phyloP scores from a whole-genome alignment of 2,329 filamentous ascomycete genomes.

The Trichoderma citrinoviride region DNA sequence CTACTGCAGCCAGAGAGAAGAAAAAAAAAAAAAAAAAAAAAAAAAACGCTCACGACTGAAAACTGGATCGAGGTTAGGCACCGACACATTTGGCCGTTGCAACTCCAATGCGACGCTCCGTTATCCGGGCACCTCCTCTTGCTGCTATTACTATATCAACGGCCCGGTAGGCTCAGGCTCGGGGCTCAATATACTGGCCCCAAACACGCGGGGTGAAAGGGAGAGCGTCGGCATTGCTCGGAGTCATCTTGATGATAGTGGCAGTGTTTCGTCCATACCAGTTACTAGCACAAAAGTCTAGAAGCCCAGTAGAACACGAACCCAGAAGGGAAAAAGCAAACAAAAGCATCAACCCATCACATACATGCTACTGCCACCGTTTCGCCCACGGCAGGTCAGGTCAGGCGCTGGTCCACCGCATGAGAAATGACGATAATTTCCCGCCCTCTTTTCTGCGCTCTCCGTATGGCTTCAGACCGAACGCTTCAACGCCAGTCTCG shows the following conservation, averaged over 20 bases:
- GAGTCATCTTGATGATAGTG: not conserved
- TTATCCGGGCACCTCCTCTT: not conserved
- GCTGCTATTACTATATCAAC: not conserved
- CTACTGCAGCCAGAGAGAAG: not conserved
- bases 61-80: constrained; percentile 1
- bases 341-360: not conserved
- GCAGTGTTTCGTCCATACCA: not conserved
- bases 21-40: not conserved
- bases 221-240: constrained; percentile 14
- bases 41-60: not conserved
- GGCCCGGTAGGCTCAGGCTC: not conserved
- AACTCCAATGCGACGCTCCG: not conserved
- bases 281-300: not conserved
- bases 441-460: not conserved
- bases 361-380: too few relatives aligned
- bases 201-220: constrained; percentile 15
- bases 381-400: not conserved
- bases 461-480: not conserved
- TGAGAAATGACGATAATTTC: constrained; percentile 21
- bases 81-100: constrained; percentile 15
- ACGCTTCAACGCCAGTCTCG: constrained; percentile 3
- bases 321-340: not conserved
- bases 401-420: constrained; percentile 20
- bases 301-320: too few relatives aligned
- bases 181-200: not conserved